These are phyloP conservation scores for Nigrospora osmanthi DNA, from an alignment of 2,329 filamentous ascomycete genomes.

Conservation along the genomic window DNA sequence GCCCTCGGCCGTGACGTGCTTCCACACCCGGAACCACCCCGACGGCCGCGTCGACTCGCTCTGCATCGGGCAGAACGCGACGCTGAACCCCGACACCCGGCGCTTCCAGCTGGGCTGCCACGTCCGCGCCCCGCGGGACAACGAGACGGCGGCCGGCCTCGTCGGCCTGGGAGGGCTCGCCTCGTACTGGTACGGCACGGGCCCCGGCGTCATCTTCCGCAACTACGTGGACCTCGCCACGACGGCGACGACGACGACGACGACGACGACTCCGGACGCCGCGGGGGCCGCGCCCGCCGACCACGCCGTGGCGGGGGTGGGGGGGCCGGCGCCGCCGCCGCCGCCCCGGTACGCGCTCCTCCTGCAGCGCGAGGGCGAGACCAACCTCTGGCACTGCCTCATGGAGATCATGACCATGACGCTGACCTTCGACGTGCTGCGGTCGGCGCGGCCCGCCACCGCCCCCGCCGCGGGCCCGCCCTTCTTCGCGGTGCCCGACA, in stretches of 20 bases:
- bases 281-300: too few species aligned
- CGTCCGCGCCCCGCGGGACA: too few species aligned
- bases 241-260: too few species aligned
- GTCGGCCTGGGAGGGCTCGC: not conserved
- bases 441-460: slow-evolving; percentile 10
- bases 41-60: not conserved
- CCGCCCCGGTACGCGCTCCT: slow-evolving; percentile 10
- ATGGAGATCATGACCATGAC: slow-evolving; percentile 18
- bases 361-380: slow-evolving; percentile 17
- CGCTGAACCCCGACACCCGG: not conserved
- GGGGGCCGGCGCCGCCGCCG: too few species aligned
- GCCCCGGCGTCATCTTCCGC: not conserved
- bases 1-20: not conserved
- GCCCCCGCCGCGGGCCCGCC: not conserved
- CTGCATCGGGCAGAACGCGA: slow-evolving; percentile 1
- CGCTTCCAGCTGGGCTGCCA: not conserved
- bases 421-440: slow-evolving; percentile 18
- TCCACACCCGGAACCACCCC: slow-evolving; percentile 1
- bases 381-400: slow-evolving; percentile 18
- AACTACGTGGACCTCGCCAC: not conserved
- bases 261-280: too few species aligned
- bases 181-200: slow-evolving; percentile 3
- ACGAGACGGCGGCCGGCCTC: not conserved
- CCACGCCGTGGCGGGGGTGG: too few species aligned
- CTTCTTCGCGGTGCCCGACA: slow-evolving; percentile 2